Evolutionary conservation across 31 red algal genomes (phyloP), one percentile per base, ranked within the genome.

Genomic region (Odonthalia washingtoniensis): DNA sequence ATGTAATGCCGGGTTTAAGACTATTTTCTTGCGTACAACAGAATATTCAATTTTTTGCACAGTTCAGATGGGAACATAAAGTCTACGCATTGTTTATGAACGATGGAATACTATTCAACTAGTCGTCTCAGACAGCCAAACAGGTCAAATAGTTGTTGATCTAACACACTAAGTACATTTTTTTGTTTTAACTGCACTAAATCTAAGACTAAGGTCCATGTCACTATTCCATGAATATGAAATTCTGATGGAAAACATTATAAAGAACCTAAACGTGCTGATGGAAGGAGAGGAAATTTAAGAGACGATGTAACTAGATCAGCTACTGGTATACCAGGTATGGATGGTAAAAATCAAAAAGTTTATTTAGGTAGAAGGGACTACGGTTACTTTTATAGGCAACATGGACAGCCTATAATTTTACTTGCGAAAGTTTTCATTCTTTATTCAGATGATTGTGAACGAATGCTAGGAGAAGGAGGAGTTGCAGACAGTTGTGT

Each of bases 1-100:
- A 46, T 70, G 26, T 27, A 77, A 95, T 53, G 82, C 60, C 3
- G 86, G 80, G 32, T 95, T 95, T 75, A 95, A 95, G 60, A 81
- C 70, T n/a, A 40, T 81, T 6, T 81, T 81, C 14, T 74, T 92
- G 67, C 26, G 42, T 38, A 27, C 78, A 14, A 72, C 65, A 0
- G 33, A 32, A 1, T 77, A 83, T 36, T 46, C 44, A 6, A 74
- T 92, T 5, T 85, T 81, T 37, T 89, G 49, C 65, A 78, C 43
- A 3, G 77, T 89, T 4, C 92, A 94, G 30, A 77, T 65, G 1
- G 80, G 89, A 43, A 94, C 92, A 21, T 89, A 85, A 1, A 72
- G 28, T 12, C 36, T 94, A 3, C 70, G 86, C 5, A 45, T 85
- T 18, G 67, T 86, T 0, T 36, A 33, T 34, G 42, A 60, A 37